Conservation (phyloP, 169 alveolate genomes). For the Eimeria tenella region DNA sequence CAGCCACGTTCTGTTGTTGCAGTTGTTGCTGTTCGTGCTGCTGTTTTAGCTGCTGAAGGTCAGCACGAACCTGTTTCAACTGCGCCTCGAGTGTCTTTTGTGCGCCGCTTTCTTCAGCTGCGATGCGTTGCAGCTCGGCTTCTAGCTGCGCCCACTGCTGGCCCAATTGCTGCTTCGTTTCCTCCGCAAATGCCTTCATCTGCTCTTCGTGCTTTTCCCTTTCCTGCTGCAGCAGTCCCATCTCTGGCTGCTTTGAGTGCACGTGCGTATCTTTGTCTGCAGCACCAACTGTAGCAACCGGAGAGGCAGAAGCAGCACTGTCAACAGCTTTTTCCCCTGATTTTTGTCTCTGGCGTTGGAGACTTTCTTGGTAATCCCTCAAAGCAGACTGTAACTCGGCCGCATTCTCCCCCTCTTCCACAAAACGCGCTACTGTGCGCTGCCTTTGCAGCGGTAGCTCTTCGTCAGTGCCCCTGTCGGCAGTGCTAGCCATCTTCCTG, state of each 20-base stretch:
- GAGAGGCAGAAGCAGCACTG: not conserved
- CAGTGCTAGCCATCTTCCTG: not conserved
- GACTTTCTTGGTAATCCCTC: conserved; percentile 48
- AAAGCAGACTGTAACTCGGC: conserved; percentile 9
- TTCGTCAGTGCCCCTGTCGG: not conserved
- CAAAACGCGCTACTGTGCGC: conserved; percentile 69
- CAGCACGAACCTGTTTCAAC: conserved; percentile 43
- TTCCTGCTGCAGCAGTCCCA: conserved; percentile 18
- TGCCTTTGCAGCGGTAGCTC: conserved; percentile 11
- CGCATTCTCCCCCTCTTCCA: conserved; percentile 26
- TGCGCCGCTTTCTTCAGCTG: not conserved
- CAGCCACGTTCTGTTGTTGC: not conserved
- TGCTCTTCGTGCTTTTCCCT: conserved; percentile 14
- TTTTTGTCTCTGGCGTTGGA: conserved; percentile 1
- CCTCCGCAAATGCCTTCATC: not conserved
- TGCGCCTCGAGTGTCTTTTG: conserved; percentile 17
- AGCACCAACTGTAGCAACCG: conserved; percentile 8
- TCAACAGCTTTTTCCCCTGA: not conserved
- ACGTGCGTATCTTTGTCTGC: not conserved
- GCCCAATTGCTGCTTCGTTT: conserved; percentile 37
- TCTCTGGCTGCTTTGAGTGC: not conserved
- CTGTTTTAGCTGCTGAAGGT: conserved; percentile 3
- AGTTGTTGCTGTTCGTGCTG: conserved; percentile 40
- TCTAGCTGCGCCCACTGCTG: conserved; percentile 39
- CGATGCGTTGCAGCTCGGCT: conserved; percentile 25